phyloP scores from a whole-genome alignment of 1,139 yeast genomes.

The Debaryomyces sp. region DNA sequence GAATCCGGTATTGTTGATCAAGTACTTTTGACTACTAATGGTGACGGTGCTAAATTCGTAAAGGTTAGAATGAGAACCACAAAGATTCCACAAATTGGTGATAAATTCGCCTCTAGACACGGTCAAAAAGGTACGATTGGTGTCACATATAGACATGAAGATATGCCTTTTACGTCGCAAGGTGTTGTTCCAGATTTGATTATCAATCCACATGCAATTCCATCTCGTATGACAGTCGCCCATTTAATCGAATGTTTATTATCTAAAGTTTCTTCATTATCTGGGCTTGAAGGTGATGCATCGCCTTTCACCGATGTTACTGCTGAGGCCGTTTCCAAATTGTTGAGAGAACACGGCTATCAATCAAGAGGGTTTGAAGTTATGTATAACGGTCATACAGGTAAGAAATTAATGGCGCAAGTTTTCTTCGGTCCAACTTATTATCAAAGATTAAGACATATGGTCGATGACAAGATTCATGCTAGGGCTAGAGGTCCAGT shows the following conservation, averaged over 20 bases:
- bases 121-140: constrained; percentile 99
- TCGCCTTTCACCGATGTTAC: constrained; percentile 98
- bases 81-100: constrained; percentile 98
- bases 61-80: constrained; percentile 99
- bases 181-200: constrained; percentile 97
- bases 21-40: constrained; percentile 93
- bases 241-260: constrained; percentile 97
- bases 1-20: constrained; percentile 99
- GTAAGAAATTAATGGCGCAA: constrained; percentile 96
- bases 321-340: constrained; percentile 91
- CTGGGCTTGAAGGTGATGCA: constrained; percentile 98
- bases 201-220: constrained; percentile 99
- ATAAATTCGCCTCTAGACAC: constrained; percentile 98
- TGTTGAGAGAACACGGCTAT: constrained; percentile 92
- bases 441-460: constrained; percentile 97
- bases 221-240: constrained; percentile 99
- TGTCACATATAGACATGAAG: constrained; percentile 97
- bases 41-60: constrained; percentile 96
- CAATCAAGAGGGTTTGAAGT: constrained; percentile 98
- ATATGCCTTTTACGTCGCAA: constrained; percentile 97
- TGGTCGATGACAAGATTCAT: constrained; percentile 99
- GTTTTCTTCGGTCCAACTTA: constrained; percentile 98
- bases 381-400: constrained; percentile 98
- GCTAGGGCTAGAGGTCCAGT: constrained; percentile 99
- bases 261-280: constrained; percentile 90